Percentiles rank a stretch among this genome's conserved stretches.
phyloP scores from a whole-genome alignment of 179 eudicot species.

The Beta corolliflora region DNA sequence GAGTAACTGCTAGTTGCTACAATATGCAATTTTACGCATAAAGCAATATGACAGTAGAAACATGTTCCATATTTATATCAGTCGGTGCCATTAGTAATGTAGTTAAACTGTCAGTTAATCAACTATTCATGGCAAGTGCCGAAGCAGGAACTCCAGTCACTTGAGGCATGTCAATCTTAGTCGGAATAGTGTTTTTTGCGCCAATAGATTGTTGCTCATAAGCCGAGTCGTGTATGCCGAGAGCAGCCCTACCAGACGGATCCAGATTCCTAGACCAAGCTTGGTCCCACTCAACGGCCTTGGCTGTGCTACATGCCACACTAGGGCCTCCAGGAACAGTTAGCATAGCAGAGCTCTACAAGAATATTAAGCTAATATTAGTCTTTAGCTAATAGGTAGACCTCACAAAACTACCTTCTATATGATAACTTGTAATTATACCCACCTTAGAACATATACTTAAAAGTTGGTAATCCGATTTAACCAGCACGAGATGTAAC shows the following conservation, averaged over 20 bases:
- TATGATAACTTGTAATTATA: no score
- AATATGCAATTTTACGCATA: no score
- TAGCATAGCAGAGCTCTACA: slow-evolving; percentile 72
- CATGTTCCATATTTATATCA: no score
- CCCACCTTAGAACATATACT: no score
- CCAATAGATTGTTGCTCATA: slow-evolving; percentile 36
- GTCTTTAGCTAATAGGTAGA: no score
- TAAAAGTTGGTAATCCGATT: no score
- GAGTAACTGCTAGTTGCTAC: no score
- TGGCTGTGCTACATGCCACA: slow-evolving; percentile 85
- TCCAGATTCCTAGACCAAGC: slow-evolving; percentile 81
- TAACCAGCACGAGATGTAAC: no score
- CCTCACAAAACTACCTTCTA: no score
- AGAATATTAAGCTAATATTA: not conserved
- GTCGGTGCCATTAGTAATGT: no score
- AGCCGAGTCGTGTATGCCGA: slow-evolving; percentile 73
- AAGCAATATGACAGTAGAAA: no score
- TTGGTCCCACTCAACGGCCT: slow-evolving; percentile 83
- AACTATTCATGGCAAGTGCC: slow-evolving; percentile 44
- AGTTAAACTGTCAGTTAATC: not conserved
- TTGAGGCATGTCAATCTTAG: slow-evolving; percentile 34
- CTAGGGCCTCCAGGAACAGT: slow-evolving; percentile 93
- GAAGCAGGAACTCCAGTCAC: slow-evolving; percentile 34
- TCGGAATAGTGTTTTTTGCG: slow-evolving; percentile 24
- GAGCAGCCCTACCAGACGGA: slow-evolving; percentile 92